Evolutionary conservation across 352 stramenopile genomes (phyloP), one percentile per base, ranked within the genome.

Genomic region (Pythium graminicola): DNA sequence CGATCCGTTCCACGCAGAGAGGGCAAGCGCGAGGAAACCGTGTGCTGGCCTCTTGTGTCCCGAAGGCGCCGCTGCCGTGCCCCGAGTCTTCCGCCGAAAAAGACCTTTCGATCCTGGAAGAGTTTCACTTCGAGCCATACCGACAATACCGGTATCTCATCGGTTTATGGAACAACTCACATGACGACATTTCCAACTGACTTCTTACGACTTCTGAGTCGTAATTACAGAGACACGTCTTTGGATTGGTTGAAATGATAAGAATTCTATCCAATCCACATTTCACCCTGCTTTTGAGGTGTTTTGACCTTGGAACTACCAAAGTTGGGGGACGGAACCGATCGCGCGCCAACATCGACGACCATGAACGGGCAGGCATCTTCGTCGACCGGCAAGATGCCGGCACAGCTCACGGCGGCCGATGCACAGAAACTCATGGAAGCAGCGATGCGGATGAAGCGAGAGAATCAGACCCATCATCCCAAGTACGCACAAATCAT

Each of bases 401-500:
- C 41, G 48, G 42, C 43, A 26, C 57, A 64, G 56, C 70, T 91
- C 22, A 76, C 79, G 50, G 36, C 74, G n/a, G 62, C 69, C 23
- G 75, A 93, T 65, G 74, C 84, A 49, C 84, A 86, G 61, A 85
- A 86, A 62, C 73, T 94, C 36, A 90, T 94, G 83, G 71, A 89
- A 51, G 72, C 69, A 17, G 84, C 81, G n/a, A 53, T 91, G 56
- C 81, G 74, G 27, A 89, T 94, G 81, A 73, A 91, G 59, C 67
- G 71, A 36, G 68, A 75, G 42, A 80, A 85, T 27, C 77, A 91
- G 49, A 93, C 83, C 48, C 50, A 64, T 47, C 79, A 92, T 60
- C 81, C 80, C 17, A 89, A 90, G 65, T 94, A 94, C 66, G 63
- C 81, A 53, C 84, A 93, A 66, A 91, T 94, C 59, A 73, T 93